These are phyloP conservation scores for Argentina anserina DNA, from an alignment of 306 rosid species.

Conservation along the genomic window DNA sequence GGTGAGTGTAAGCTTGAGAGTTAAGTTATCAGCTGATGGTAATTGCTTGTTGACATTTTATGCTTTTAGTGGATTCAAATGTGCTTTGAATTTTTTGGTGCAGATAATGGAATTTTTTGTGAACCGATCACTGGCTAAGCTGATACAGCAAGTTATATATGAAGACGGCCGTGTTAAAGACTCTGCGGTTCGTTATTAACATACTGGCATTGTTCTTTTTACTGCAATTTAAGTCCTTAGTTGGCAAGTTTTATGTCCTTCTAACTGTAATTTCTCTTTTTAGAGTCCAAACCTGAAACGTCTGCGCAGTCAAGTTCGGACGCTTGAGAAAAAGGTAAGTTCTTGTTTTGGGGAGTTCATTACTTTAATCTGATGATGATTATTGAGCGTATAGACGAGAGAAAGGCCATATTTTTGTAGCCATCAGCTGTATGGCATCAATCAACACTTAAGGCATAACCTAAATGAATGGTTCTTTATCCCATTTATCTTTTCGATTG, in stretches of 20 bases:
- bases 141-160: slow-evolving; percentile 66
- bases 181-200: slow-evolving; percentile 74
- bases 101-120: slow-evolving; percentile 70
- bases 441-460: background rate
- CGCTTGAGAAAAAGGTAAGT: slow-evolving; percentile 72
- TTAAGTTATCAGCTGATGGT: slow-evolving; percentile 5
- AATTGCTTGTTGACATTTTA: background rate
- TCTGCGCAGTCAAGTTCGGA: slow-evolving; percentile 61
- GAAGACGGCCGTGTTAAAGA: slow-evolving; percentile 86
- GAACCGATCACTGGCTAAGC: slow-evolving; percentile 64
- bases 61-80: slow-evolving; percentile 15
- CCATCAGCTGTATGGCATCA: background rate
- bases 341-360: background rate
- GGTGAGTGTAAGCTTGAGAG: slow-evolving; percentile 45
- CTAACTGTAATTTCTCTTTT: slow-evolving; percentile 6
- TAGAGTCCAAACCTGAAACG: slow-evolving; percentile 71
- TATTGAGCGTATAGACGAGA: background rate
- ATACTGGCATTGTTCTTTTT: slow-evolving; percentile 22
- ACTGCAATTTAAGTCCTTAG: slow-evolving; percentile 5
- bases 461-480: background rate
- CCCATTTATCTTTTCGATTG: background rate
- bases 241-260: background rate
- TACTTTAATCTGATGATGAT: background rate
- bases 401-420: background rate
- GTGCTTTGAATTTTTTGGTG: slow-evolving; percentile 22